A percentile compares a stretch with the other conserved stretches of the same genome.
phyloP scores from a whole-genome alignment of 768 basidiomycete species.

The Boletus subparvulus region DNA sequence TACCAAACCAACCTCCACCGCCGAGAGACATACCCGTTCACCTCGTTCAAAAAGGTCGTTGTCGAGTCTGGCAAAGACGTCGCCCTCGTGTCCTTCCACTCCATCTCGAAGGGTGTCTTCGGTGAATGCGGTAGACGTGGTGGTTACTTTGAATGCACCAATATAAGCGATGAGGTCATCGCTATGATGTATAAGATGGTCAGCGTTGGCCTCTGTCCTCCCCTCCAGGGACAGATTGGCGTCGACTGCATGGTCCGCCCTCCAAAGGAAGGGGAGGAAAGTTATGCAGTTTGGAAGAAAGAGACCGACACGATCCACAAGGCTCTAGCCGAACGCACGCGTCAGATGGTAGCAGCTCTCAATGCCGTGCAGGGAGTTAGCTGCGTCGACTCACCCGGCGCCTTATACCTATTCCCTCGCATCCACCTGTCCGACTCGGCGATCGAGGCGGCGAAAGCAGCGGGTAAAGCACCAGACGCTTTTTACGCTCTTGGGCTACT shows the following conservation, averaged over 20 bases:
- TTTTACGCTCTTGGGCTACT: slow-evolving; percentile 85
- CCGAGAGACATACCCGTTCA: slow-evolving; percentile 67
- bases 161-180: slow-evolving; percentile 72
- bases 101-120: slow-evolving; percentile 92
- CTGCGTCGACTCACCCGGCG: slow-evolving; percentile 88
- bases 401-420: slow-evolving; percentile 90
- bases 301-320: slow-evolving; percentile 82
- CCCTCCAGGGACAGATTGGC: slow-evolving; percentile 87
- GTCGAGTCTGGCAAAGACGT: slow-evolving; percentile 58
- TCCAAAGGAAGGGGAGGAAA: slow-evolving; percentile 71
- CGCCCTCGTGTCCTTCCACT: slow-evolving; percentile 93
- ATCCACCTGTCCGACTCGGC: slow-evolving; percentile 75
- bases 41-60: slow-evolving; percentile 91
- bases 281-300: slow-evolving; percentile 75
- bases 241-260: slow-evolving; percentile 94
- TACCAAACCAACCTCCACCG: slow-evolving; percentile 93
- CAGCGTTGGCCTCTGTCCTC: slow-evolving; percentile 85
- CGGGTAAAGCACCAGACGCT: slow-evolving; percentile 81
- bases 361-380: slow-evolving; percentile 83
- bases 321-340: slow-evolving; percentile 68
- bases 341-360: slow-evolving; percentile 74
- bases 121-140: slow-evolving; percentile 98
- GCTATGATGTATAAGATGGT: slow-evolving; percentile 97
- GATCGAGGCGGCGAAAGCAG: slow-evolving; percentile 64
- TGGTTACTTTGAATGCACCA: slow-evolving; percentile 92